Evolutionary conservation across 805 yeast genomes (phyloP).

Genomic region (Schwanniomyces polymorphus): DNA sequence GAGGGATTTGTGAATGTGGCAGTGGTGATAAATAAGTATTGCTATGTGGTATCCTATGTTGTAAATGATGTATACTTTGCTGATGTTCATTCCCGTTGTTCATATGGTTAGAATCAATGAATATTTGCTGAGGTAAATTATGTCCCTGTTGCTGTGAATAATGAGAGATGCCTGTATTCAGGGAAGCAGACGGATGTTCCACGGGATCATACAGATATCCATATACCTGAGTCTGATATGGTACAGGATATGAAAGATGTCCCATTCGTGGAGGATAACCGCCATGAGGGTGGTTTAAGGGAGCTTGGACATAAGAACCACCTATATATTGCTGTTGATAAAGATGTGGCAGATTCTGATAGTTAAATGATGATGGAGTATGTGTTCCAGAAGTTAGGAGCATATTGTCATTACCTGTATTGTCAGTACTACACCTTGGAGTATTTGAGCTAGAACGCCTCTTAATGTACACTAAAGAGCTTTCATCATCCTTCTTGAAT

Average conservation of each 20-base stretch:
- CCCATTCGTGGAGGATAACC: not conserved
- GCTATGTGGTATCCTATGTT: not conserved
- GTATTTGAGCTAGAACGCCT: slow-evolving; percentile 45
- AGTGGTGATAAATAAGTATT: slow-evolving; percentile 1
- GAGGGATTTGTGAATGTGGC: slow-evolving; percentile 5
- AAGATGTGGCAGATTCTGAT: slow-evolving; percentile 9
- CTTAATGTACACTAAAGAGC: slow-evolving; percentile 44
- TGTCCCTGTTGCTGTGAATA: not conserved
- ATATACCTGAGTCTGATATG: slow-evolving; percentile 1
- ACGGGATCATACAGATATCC: slow-evolving; percentile 2
- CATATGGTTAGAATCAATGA: slow-evolving; percentile 4
- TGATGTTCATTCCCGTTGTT: not conserved
- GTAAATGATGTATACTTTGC: not conserved
- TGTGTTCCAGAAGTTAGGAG: slow-evolving; percentile 10
- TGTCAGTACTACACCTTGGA: slow-evolving; percentile 8
- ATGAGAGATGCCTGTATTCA: not conserved
- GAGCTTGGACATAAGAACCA: slow-evolving; percentile 2
- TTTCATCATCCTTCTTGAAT: slow-evolving; percentile 49
- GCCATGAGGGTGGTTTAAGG: slow-evolving; percentile 1
- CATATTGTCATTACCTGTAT: slow-evolving; percentile 1
- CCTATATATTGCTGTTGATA: slow-evolving; percentile 2
- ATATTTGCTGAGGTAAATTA: not conserved
- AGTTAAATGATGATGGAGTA: slow-evolving; percentile 8
- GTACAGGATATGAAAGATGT: not conserved
- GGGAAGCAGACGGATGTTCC: not conserved